These are phyloP conservation scores for Buxus sempervirens DNA, from an alignment of 164 flowering plant genomes.

Conservation along the genomic window DNA sequence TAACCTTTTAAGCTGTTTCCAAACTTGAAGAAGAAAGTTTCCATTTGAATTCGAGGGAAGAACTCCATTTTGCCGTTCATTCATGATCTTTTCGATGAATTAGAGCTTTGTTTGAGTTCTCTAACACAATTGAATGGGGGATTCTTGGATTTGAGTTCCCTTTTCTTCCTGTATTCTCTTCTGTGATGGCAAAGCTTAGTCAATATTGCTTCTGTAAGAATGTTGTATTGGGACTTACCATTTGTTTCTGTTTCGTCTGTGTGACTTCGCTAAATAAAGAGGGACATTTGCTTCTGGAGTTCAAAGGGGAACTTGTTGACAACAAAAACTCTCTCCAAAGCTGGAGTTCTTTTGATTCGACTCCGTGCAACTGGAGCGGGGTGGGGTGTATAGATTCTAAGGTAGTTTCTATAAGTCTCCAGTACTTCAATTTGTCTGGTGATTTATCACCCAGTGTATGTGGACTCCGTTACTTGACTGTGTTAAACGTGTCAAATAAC, in stretches of 20 bases:
- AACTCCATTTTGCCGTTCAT: too few species aligned
- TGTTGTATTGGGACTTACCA: conserved; percentile 1
- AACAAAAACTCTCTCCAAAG: conserved; percentile 30
- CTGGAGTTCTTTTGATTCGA: conserved; percentile 37
- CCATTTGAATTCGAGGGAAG: too few species aligned
- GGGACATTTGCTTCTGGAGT: conserved; percentile 39
- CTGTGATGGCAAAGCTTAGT: conserved; percentile 8
- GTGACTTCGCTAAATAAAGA: conserved; percentile 40
- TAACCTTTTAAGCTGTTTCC: too few species aligned
- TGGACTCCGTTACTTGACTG: conserved; percentile 25
- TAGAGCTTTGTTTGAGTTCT: too few species aligned
- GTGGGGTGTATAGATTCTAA: conserved; percentile 29
- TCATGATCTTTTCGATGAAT: too few species aligned
- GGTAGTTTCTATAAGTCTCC: conserved; percentile 39
- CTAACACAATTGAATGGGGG: background rate
- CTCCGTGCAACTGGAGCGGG: conserved; percentile 52
- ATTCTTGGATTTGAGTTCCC: background rate
- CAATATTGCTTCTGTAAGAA: background rate
- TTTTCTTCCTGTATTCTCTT: background rate
- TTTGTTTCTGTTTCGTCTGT: conserved; percentile 15
- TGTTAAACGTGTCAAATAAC: conserved; percentile 43
- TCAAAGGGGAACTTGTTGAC: conserved; percentile 34
- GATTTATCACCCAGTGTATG: conserved; percentile 41
- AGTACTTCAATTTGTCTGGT: conserved; percentile 43
- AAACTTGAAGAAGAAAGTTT: too few species aligned